These are phyloP conservation scores for Penicillium hordei DNA, from an alignment of 2,329 filamentous ascomycete genomes.

Conservation along the genomic window DNA sequence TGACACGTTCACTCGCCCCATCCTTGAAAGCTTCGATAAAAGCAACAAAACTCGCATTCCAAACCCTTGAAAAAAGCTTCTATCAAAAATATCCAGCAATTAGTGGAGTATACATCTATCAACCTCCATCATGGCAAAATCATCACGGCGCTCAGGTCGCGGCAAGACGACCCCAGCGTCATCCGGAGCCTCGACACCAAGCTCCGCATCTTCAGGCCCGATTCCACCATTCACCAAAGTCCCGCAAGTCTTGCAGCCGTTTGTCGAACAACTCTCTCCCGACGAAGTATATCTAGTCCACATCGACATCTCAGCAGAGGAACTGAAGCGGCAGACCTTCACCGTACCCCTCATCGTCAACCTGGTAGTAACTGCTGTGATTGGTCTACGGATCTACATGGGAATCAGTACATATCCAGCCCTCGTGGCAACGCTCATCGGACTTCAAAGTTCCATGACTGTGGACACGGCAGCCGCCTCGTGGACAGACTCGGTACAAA, in stretches of 20 bases:
- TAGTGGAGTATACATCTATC: neutral
- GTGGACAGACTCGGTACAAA: constrained; percentile 57
- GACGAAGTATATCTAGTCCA: constrained; percentile 80
- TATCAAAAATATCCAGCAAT: neutral
- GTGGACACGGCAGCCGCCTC: constrained; percentile 60
- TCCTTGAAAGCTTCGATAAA: constrained; percentile 9
- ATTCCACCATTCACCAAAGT: constrained; percentile 69
- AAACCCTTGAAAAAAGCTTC: neutral
- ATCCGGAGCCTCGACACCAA: constrained; percentile 36
- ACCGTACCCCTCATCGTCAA: constrained; percentile 77
- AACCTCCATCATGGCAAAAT: constrained; percentile 36
- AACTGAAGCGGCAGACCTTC: constrained; percentile 82
- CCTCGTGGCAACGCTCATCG: constrained; percentile 64
- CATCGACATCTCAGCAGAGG: constrained; percentile 68
- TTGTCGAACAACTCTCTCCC: constrained; percentile 65
- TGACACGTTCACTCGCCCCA: constrained; percentile 17
- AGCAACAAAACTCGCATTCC: neutral
- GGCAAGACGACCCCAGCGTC: constrained; percentile 27
- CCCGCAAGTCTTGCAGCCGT: constrained; percentile 62
- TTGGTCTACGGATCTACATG: constrained; percentile 67
- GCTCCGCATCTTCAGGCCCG: constrained; percentile 32
- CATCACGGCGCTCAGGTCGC: constrained; percentile 33
- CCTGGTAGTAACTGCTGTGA: constrained; percentile 60
- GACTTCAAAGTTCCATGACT: constrained; percentile 64
- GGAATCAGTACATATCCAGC: constrained; percentile 72